Evolutionary conservation across 1,284 basidiomycete species (phyloP), one percentile per base, ranked within the genome.

Genomic region (Xerocomus minutiporus): DNA sequence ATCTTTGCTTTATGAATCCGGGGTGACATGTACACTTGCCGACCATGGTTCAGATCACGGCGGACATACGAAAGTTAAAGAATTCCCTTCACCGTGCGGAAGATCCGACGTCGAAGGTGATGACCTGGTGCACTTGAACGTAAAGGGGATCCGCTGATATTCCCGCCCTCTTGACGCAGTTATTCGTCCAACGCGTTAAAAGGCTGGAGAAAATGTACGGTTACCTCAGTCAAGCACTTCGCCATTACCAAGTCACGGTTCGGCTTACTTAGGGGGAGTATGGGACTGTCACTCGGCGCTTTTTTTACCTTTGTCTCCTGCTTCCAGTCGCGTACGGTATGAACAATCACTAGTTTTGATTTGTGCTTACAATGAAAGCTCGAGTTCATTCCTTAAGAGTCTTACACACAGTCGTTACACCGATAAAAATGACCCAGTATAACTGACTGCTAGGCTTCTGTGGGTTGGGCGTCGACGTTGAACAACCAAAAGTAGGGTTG

Each of bases 141-240:
- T 13, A 15, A n/a, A 12, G 28, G 2, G 11, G n/a, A 12, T 17
- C 17, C 15, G 15, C 29, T 59, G 8, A 60, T 12, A 8, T 17
- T 8, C 0, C 20, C 6, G 12, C 28, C 11, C 34, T 29, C 23
- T 39, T 40, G 4, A 28, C 5, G 4, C 5, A 62, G 60, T 23
- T 64, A 20, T 61, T 61, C 36, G 12, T 46, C 41, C 31, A 32
- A 12, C 60, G 61, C 8, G 39, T 61, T 38, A 38, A 54, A 32
- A 51, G 46, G 42, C 36, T 64, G 28, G 61, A 61, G 45, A 49
- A 3, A 7, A 49, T 61, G 61, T 61, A 61, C 2, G 57, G 57
- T 25, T 57, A 60, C 43, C 60, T 61, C 13, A 60, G 60, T 29
- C 53, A 46, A 25, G 60, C 60, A 8, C 60, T 61, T 44, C 61